These are phyloP conservation scores for Biscogniauxia sp. DNA, from an alignment of 2,329 filamentous ascomycete species.

Conservation along the genomic window DNA sequence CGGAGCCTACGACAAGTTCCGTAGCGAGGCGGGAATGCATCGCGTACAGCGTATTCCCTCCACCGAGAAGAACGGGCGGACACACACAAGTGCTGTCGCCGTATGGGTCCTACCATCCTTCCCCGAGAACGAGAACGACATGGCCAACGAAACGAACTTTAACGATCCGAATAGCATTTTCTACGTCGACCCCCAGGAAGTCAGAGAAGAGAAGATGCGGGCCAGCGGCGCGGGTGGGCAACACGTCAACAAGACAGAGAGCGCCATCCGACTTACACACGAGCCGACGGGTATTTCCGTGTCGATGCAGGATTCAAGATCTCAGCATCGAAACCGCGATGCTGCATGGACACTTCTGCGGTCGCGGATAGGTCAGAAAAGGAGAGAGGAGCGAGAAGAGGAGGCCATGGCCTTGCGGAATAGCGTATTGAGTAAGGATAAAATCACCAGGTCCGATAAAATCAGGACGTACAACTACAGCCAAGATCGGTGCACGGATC, in stretches of 20 bases:
- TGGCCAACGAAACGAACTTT: conserved; percentile 55
- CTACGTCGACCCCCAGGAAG: conserved; percentile 81
- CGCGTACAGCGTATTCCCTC: conserved; percentile 89
- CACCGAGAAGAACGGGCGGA: conserved; percentile 87
- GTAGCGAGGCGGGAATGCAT: conserved; percentile 91
- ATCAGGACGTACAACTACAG: conserved; percentile 85
- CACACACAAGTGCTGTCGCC: conserved; percentile 88
- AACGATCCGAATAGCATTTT: conserved; percentile 89
- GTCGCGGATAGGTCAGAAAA: conserved; percentile 74
- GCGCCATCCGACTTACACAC: conserved; percentile 89
- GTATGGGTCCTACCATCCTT: conserved; percentile 91
- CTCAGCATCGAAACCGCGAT: conserved; percentile 84
- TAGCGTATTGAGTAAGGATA: conserved; percentile 74
- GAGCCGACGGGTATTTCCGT: conserved; percentile 82
- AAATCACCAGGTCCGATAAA: conserved; percentile 89
- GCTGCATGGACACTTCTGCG: conserved; percentile 84
- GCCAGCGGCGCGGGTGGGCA: conserved; percentile 91
- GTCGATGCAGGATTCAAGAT: conserved; percentile 88
- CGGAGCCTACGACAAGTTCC: conserved; percentile 77
- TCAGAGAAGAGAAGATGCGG: conserved; percentile 84
- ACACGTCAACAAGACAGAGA: conserved; percentile 98
- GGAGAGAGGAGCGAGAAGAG: conserved; percentile 80
- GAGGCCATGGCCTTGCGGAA: conserved; percentile 71
- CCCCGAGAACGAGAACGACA: conserved; percentile 51
- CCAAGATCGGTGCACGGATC: conserved; percentile 80